Conservation (phyloP, 805 yeast genomes). For the Starmerella sp. region DNA sequence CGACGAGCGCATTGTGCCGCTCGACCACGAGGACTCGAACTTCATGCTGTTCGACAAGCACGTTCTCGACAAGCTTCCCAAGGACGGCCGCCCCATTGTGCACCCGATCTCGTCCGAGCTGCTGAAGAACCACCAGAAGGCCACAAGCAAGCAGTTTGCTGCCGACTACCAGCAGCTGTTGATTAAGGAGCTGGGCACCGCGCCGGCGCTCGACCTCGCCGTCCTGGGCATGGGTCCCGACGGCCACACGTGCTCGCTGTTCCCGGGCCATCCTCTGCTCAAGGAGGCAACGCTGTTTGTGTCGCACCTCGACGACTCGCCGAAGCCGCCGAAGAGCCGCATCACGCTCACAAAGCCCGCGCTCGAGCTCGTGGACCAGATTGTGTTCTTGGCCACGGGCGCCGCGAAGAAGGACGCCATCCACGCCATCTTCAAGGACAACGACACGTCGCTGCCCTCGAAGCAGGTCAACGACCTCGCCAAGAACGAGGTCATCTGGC, state of each 20-base stretch:
- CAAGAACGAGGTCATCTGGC: conserved; percentile 54
- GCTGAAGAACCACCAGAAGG: conserved; percentile 10
- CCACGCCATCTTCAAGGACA: conserved; percentile 51
- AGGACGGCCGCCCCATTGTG: conserved; percentile 17
- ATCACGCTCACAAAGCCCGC: conserved; percentile 79
- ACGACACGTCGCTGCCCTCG: conserved; percentile 43
- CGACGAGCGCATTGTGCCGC: conserved; percentile 83
- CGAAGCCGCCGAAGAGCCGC: conserved; percentile 87
- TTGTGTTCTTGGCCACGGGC: conserved; percentile 86
- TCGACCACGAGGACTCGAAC: conserved; percentile 74
- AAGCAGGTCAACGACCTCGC: conserved; percentile 56
- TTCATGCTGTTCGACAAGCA: conserved; percentile 62
- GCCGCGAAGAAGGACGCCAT: conserved; percentile 66
- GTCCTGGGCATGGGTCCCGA: conserved; percentile 91
- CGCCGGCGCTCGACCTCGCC: conserved; percentile 44
- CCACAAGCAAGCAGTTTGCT: conserved; percentile 16
- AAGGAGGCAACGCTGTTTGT: conserved; percentile 41
- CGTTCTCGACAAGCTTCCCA: conserved; percentile 39
- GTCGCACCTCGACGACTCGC: conserved; percentile 65
- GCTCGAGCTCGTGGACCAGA: conserved; percentile 40
- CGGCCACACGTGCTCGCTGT: conserved; percentile 88
- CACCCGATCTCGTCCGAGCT: conserved; percentile 43
- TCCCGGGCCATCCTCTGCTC: conserved; percentile 70
- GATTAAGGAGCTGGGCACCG: conserved; percentile 36
- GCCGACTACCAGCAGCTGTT: conserved; percentile 47